A percentile compares a stretch with the other conserved stretches of the same genome.
These are phyloP conservation scores for Aspergillus tamarii DNA, from an alignment of 2,329 filamentous ascomycete species.

Conservation along the genomic window DNA sequence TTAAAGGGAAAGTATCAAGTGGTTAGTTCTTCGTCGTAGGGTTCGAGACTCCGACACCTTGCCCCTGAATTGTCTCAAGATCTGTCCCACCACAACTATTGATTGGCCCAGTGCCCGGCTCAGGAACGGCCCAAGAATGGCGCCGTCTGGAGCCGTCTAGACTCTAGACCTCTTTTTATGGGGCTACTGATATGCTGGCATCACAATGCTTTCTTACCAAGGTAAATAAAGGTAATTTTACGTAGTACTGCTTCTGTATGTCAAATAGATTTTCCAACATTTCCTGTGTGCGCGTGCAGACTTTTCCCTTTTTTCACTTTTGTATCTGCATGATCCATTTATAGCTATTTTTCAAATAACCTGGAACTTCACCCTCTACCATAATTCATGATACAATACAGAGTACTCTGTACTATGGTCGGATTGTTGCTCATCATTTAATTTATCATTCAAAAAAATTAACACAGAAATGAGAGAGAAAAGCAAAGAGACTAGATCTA, in stretches of 20 bases:
- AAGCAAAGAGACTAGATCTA: background rate
- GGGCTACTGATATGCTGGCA: background rate
- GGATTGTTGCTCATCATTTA: background rate
- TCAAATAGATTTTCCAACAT: background rate
- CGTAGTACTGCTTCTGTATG: background rate
- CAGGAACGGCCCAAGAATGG: slow-evolving; percentile 3
- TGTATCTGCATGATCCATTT: background rate
- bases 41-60: slow-evolving; percentile 23
- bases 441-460: background rate
- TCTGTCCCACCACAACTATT: background rate
- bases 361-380: background rate
- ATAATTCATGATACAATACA: background rate
- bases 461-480: background rate
- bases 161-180: slow-evolving; percentile 8
- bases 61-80: slow-evolving; percentile 27
- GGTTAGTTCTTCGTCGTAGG: slow-evolving; percentile 4
- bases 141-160: slow-evolving; percentile 17
- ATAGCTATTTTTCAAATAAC: background rate
- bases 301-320: background rate
- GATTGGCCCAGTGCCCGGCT: slow-evolving; percentile 13
- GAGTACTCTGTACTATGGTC: too few relatives aligned
- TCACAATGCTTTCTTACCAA: too few relatives aligned
- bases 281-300: background rate
- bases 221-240: slow-evolving; percentile 3
- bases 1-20: background rate